Conservation (phyloP, 2,329 filamentous ascomycete species). For the Berkeleyomyces basicola region DNA sequence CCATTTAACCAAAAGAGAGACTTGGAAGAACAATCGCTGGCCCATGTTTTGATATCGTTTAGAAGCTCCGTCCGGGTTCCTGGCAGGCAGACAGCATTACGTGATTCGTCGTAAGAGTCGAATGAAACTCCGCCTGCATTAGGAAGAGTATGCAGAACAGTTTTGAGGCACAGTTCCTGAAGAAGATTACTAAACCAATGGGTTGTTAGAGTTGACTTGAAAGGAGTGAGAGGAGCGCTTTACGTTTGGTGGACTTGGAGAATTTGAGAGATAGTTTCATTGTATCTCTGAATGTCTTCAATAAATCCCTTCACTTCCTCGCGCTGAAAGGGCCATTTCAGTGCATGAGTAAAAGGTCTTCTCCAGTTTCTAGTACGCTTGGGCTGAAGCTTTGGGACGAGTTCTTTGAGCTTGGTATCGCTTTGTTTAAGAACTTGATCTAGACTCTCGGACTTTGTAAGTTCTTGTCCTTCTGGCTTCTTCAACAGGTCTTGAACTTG, state of each 20-base stretch:
- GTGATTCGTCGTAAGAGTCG: slow-evolving; percentile 22
- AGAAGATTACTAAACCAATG: not conserved
- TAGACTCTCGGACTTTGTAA: not conserved
- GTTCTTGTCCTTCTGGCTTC: not conserved
- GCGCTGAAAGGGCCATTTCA: not conserved
- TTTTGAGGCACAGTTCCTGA: not conserved
- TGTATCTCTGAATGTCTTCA: not conserved
- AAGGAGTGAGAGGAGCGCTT: not conserved
- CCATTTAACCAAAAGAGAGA: slow-evolving; percentile 24
- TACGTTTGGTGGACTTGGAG: not conserved
- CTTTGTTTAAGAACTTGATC: not conserved
- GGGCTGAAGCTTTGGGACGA: not conserved
- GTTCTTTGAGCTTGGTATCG: not conserved
- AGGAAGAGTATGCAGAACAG: not conserved
- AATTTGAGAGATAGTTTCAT: not conserved
- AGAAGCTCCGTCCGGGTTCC: slow-evolving; percentile 22
- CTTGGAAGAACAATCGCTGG: slow-evolving; percentile 14
- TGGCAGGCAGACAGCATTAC: slow-evolving; percentile 20
- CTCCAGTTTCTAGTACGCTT: not conserved
- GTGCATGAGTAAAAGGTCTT: not conserved
- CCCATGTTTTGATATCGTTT: slow-evolving; percentile 20
- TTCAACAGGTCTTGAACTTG: not conserved
- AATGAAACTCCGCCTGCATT: slow-evolving; percentile 19
- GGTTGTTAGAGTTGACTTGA: not conserved
- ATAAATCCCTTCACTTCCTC: not conserved